Percentiles rank a stretch among this genome's conserved stretches.
phyloP scores from a whole-genome alignment of 495 filamentous ascomycete genomes.

The Hypoxylon crocopeplum region DNA sequence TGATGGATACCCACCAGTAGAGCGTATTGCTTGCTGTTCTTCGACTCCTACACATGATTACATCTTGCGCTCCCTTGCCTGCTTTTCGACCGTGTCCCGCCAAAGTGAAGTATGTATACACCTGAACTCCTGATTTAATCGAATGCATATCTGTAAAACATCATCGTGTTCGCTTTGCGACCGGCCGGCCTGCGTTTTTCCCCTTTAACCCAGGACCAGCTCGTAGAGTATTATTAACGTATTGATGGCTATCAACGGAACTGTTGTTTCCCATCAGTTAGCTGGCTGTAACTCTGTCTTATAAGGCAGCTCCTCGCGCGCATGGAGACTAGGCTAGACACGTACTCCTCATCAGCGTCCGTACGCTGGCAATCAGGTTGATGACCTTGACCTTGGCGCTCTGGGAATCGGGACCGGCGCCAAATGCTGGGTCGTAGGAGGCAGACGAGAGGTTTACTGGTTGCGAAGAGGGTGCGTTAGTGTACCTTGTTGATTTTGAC shows the following conservation, averaged over 20 bases:
- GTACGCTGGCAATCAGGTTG: conserved; percentile 86
- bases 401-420: conserved; percentile 66
- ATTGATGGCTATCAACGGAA: conserved; percentile 94
- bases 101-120: conserved; percentile 2
- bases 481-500: background rate
- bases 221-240: conserved; percentile 89
- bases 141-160: conserved; percentile 21
- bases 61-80: background rate
- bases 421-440: conserved; percentile 74
- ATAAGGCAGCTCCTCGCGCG: background rate
- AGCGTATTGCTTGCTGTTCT: background rate
- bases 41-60: conserved; percentile 4
- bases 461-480: background rate
- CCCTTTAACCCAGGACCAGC: conserved; percentile 75
- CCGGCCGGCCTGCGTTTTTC: background rate
- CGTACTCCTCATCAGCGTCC: conserved; percentile 95
- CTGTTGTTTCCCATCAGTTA: conserved; percentile 51
- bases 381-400: conserved; percentile 88
- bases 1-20: conserved; percentile 2
- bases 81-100: conserved; percentile 15
- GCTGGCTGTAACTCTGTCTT: background rate
- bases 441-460: conserved; percentile 81
- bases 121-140: conserved; percentile 28
- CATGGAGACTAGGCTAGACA: conserved; percentile 29
- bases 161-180: conserved; percentile 1